phyloP scores from a whole-genome alignment of 352 stramenopile genomes.

The Phytopythium oedochilum region DNA sequence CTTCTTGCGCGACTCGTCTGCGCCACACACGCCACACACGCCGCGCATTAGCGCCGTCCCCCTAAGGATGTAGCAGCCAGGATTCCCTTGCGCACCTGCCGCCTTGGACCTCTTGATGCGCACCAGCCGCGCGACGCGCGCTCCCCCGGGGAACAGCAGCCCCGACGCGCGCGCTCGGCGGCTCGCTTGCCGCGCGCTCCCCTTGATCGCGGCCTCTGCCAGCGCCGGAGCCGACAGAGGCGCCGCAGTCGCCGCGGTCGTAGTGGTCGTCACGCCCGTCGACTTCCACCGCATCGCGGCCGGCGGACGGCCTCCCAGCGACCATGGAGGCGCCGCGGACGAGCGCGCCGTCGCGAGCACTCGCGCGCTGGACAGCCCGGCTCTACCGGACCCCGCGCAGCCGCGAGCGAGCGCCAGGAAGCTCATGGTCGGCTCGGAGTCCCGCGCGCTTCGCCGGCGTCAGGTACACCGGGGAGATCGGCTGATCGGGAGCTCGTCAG shows the following conservation, averaged over 20 bases:
- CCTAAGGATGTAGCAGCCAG: no score
- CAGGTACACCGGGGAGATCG: not conserved
- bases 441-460: no score
- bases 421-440: constrained; percentile 5
- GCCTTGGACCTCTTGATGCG: constrained; percentile 23
- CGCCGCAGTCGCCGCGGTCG: not conserved
- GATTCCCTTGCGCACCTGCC: not conserved
- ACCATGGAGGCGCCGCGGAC: not conserved
- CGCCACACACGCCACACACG: not conserved
- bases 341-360: not conserved
- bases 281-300: not conserved
- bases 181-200: constrained; percentile 2
- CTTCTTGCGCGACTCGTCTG: constrained; percentile 22
- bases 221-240: not conserved
- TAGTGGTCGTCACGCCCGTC: constrained; percentile 6
- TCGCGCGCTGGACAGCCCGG: not conserved
- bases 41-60: not conserved
- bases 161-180: constrained; percentile 8
- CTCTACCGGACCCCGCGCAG: not conserved
- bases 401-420: constrained; percentile 5
- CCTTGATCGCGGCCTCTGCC: constrained; percentile 16
- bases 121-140: constrained; percentile 22
- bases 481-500: not conserved
- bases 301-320: not conserved
- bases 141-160: constrained; percentile 15